Evolutionary conservation across 1,139 yeast genomes (phyloP), one percentile per base, ranked within the genome.

Genomic region (Pneumocystis murina): DNA sequence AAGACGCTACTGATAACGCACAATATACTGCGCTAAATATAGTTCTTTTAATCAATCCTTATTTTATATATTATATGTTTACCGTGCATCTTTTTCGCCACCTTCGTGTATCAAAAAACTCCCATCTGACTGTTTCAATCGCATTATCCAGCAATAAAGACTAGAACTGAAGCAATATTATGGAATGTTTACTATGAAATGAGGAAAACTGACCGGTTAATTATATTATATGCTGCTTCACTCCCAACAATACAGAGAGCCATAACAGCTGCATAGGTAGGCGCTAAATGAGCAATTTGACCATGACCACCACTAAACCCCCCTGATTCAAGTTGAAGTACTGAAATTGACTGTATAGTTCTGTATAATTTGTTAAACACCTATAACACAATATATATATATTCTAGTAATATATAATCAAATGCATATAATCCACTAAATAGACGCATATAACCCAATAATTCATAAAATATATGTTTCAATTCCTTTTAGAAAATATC

Each of bases 231-330:
- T 0, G 74, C 75, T 0, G 71, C 74, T 59, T 74, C 77, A 68
- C 83, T 81, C 43, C 79, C 82, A 0, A 84, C 71, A 2, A 83
- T 72, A 0, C 86, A 82, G 39, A 92, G 74, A 0, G 92, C 77
- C 64, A 85, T 76, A 1, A 90, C 70, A 0, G 85, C 86, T 1
- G 97, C 95, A 73, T 90, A 94, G 0, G 94, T 80, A 0, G 95
- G 80, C 0, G 97, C 97, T 36, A 84, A 77, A 75, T 94, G 98
- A 0, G 95, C 88, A 62, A 84, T 68, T 72, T 91, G 97, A 61
- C 84, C 83, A 10, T 76, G 71, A 0, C 97, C 97, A 6, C 98
- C 97, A 0, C 89, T 90, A 67, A 91, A 83, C 0, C 95, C 96
- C 0, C 90, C 91, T 7, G 64, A 65, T 1, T 59, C 59, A 48